Conservation (phyloP, 805 yeast species). For the Candida maesae region DNA sequence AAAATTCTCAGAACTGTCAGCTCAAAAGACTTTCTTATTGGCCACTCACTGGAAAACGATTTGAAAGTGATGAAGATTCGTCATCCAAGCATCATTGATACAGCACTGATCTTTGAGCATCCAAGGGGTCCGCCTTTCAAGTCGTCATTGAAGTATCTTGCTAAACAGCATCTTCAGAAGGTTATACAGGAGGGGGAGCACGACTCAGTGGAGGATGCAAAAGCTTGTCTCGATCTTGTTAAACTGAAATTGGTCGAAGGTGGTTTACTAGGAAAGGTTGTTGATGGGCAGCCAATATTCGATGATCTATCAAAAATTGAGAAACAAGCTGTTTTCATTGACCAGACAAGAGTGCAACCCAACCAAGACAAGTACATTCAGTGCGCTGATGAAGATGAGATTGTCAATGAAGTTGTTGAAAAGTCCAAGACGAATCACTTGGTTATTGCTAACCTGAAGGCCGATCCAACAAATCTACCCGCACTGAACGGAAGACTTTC, state of each 20-base stretch:
- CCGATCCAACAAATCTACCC: conserved; percentile 23
- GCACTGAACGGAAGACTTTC: conserved; percentile 42
- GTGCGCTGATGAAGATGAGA: conserved; percentile 58
- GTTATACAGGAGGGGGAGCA: conserved; percentile 75
- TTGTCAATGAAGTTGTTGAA: conserved; percentile 37
- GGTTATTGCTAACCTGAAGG: conserved; percentile 52
- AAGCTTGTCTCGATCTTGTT: conserved; percentile 72
- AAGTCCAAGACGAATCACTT: conserved; percentile 33
- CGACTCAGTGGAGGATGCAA: conserved; percentile 83
- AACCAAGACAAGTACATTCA: conserved; percentile 31
- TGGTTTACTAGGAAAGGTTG: conserved; percentile 51
- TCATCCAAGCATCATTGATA: conserved; percentile 78
- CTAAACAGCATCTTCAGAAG: conserved; percentile 49
- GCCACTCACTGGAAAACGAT: conserved; percentile 89
- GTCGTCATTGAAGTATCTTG: conserved; percentile 73
- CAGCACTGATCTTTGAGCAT: conserved; percentile 73
- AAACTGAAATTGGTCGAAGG: conserved; percentile 71
- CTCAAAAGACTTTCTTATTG: conserved; percentile 64
- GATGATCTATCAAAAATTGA: conserved; percentile 32
- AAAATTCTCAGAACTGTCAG: conserved; percentile 46
- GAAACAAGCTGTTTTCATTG: conserved; percentile 32
- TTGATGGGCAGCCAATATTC: conserved; percentile 41
- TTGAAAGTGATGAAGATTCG: conserved; percentile 62
- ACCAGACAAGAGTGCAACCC: conserved; percentile 28
- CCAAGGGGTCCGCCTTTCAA: conserved; percentile 78